These are phyloP conservation scores for Stagonosporopsis tanaceti DNA, from an alignment of 2,329 filamentous ascomycete species.

Conservation along the genomic window DNA sequence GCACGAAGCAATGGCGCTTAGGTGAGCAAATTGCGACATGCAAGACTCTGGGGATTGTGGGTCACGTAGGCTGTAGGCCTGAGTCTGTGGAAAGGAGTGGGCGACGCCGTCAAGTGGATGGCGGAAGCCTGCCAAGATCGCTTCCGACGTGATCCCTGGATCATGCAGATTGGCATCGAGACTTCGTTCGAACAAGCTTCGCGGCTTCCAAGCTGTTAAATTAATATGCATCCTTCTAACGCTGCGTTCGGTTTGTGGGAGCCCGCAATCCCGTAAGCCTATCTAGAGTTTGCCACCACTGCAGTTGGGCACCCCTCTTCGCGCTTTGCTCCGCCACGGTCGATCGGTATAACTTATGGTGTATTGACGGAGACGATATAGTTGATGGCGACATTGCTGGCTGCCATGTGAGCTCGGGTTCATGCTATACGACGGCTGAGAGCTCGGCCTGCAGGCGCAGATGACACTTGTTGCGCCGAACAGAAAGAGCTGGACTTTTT, in stretches of 20 bases:
- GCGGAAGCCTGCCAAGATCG: conserved; percentile 2
- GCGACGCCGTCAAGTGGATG: background rate
- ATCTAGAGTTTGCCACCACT: conserved; percentile 1
- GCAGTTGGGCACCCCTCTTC: background rate
- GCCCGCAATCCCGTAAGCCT: background rate
- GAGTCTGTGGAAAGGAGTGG: background rate
- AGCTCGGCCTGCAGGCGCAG: background rate
- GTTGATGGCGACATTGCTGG: background rate
- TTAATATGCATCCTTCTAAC: background rate
- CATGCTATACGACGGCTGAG: background rate
- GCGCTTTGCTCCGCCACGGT: conserved; percentile 1
- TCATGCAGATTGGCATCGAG: conserved; percentile 1
- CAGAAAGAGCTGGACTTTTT: background rate
- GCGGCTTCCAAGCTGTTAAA: background rate
- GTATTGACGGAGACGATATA: background rate
- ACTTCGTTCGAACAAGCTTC: conserved; percentile 17
- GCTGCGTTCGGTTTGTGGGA: background rate
- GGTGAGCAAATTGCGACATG: conserved; percentile 8
- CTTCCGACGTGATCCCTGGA: conserved; percentile 3
- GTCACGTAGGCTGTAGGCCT: background rate
- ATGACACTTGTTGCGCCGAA: background rate
- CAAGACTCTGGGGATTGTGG: background rate
- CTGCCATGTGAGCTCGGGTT: background rate
- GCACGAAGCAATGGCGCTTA: conserved; percentile 10
- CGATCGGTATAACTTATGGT: background rate